Base-by-base conservation (phyloP, 306 rosid species). In the Lathyrus aphaca region DNA sequence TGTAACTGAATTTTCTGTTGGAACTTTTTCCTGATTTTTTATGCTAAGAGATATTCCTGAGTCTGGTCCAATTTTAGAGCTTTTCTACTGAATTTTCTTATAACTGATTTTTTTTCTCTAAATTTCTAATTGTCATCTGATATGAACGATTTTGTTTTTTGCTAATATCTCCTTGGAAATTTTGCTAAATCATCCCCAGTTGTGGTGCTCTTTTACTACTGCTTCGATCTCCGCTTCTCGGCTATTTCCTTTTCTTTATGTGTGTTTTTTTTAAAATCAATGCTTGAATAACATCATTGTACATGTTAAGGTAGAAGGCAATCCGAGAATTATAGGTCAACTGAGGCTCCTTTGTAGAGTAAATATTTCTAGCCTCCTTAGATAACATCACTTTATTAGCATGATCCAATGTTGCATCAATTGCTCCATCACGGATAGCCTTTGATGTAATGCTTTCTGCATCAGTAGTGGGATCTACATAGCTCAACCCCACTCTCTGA, bases 231-330 rank as follows among this genome's bases (percentile, higher is more conserved):
- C 37, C 86, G 73, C 75, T 81, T 75, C 50, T 81, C 86, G 46
- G 88, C 86, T 72, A 81, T 75, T 73, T 81, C 83, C 73, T 78
- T 81, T 66, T 84, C 88, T 76, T 81, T 84, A 70, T 84, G 84
- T 0, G 86, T 81, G 65, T 84, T 84, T 4, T 83, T 83, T 13
- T 84, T 86, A 50, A 81, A 85, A 16, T 84, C 32, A 85, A 79
- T 5, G 98, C 97, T 11, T 91, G 81, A 68, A 90, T 91, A 4
- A 94, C 98, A 51, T 90, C 97, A 54, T 93, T 93, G 72, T 93
- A 94, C 90, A 90, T 86, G 72, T 90, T 86, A 72, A 93, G 97
- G 80, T 97, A 93, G 73, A 94, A 90, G 2, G 96, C 96, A 76
- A 93, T 90, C 62, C 97, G 87, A 9, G 97, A 90, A 89, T 93